A percentile compares a stretch with the other conserved stretches of the same genome.
Evolutionary conservation across 768 basidiomycete genomes (phyloP).

Genomic region (Lyophyllum atratum): DNA sequence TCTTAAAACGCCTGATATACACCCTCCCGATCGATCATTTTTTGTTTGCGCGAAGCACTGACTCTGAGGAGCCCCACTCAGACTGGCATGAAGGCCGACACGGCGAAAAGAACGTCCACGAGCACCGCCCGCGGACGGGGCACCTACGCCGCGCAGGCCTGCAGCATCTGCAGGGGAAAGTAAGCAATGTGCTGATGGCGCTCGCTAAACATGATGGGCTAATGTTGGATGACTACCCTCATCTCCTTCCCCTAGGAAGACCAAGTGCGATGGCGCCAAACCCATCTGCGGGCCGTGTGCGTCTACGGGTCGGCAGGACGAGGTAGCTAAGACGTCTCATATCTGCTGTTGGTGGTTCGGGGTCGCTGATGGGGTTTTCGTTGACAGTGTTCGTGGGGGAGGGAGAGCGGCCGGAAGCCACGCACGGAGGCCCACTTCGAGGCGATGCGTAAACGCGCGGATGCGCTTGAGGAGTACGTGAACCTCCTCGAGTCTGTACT

Average conservation of each 20-base stretch:
- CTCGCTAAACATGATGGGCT: not conserved
- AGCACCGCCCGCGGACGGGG: conserved; percentile 34
- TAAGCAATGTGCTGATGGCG: conserved; percentile 20
- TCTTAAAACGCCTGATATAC: not conserved
- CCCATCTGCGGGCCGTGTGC: conserved; percentile 45
- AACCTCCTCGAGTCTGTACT: conserved; percentile 43
- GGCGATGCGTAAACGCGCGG: conserved; percentile 41
- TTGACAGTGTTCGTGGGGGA: conserved; percentile 46
- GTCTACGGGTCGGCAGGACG: conserved; percentile 36
- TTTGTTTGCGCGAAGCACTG: conserved; percentile 4
- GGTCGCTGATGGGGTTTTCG: not conserved
- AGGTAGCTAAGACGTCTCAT: conserved; percentile 26
- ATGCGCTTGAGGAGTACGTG: conserved; percentile 41
- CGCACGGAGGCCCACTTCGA: conserved; percentile 49
- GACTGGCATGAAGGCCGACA: conserved; percentile 25
- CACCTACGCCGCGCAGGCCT: conserved; percentile 38
- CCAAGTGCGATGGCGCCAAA: conserved; percentile 46
- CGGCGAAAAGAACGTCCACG: conserved; percentile 19
- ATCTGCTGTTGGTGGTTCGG: not conserved
- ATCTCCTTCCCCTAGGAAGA: conserved; percentile 35
- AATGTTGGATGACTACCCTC: not conserved
- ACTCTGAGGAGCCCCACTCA: too few relatives aligned
- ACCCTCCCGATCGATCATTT: conserved; percentile 12
- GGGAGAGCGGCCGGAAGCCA: conserved; percentile 41
- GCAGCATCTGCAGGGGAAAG: conserved; percentile 43